Evolutionary conservation across 106 monocot genomes (phyloP), one percentile per base, ranked within the genome.

Genomic region (Allium cepa): DNA sequence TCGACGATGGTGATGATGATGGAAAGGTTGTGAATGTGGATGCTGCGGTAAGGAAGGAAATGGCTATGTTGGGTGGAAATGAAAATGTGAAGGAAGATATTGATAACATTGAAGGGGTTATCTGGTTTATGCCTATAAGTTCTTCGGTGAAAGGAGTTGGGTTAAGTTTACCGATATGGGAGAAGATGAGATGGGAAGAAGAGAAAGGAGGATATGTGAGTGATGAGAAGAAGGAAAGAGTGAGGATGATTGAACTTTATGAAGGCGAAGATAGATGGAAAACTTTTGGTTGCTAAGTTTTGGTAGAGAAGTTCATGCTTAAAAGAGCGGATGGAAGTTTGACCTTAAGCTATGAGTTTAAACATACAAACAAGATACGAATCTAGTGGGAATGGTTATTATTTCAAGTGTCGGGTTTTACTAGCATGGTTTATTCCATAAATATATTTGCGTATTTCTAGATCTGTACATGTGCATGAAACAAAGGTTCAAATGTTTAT

Each of bases 261-360:
- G 53, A 50, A 62, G 68, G 75, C 9, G 18, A 53, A 18, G 53
- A 16, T 68, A 66, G 17, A 27, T 78, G 78, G 78, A 51, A 46
- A 50, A 74, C 47, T 45, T 74, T 71, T 50, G 70, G 50, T 12
- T 79, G 70, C 60, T 75, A 66, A 28, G 58, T 79, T 15, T 64
- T 75, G 65, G 70, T 79, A 46, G 74, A 75, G 49, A 79, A 73
- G 26, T 75, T 74, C 56, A 66, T 69, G n/a, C 36, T 78, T 4
- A 78, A 36, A 27, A 69, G 78, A 67, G 46, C 67, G 68, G 50
- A 78, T 55, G 74, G 75, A 7, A 75, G 46, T 53, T 10, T 75
- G 58, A 70, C 61, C 2, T 17, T 79, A 4, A 26, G 58, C 13
- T 75, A 49, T 55, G 70, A 79, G 13, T 79, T 75, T 46, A 75